Evolutionary conservation across 352 stramenopile species (phyloP).

Genomic region (Pelagophyceae sp.): DNA sequence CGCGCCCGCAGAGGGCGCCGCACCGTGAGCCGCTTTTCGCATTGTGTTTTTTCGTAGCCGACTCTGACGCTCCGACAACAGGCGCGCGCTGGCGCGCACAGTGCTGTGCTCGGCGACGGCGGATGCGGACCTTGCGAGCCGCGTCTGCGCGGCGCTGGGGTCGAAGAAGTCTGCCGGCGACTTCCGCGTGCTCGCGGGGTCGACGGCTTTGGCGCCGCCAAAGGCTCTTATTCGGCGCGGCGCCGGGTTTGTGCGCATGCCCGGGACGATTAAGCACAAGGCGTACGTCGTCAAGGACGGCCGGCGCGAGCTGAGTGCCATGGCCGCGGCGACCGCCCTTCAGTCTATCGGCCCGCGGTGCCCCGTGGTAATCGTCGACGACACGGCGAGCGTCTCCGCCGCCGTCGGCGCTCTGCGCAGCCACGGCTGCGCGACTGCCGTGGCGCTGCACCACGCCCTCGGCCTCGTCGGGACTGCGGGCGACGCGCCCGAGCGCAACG

Average conservation of each 20-base stretch:
- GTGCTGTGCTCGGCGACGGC: background rate
- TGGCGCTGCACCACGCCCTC: background rate
- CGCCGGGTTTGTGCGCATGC: background rate
- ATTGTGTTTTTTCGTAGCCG: background rate
- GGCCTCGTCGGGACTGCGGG: background rate
- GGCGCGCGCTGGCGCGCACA: background rate
- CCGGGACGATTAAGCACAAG: background rate
- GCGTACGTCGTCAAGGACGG: background rate
- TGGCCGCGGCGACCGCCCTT: background rate
- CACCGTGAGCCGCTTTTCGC: too few species aligned
- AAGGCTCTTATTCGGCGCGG: background rate
- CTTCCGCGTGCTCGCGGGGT: background rate
- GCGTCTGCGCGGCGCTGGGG: background rate
- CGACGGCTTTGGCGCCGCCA: background rate
- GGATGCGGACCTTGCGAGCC: background rate
- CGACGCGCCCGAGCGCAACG: too few species aligned
- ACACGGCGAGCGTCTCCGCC: background rate
- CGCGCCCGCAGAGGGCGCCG: background rate
- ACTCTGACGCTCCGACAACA: too few species aligned
- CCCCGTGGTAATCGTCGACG: background rate
- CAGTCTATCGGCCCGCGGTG: background rate
- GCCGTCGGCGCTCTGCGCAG: background rate
- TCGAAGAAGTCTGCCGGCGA: background rate
- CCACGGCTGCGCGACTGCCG: too few species aligned
- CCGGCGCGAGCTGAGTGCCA: background rate